Percentiles rank a stretch among this genome's conserved stretches.
These are phyloP conservation scores for Phytophthora tentaculata DNA, from an alignment of 352 stramenopile genomes.

Conservation along the genomic window DNA sequence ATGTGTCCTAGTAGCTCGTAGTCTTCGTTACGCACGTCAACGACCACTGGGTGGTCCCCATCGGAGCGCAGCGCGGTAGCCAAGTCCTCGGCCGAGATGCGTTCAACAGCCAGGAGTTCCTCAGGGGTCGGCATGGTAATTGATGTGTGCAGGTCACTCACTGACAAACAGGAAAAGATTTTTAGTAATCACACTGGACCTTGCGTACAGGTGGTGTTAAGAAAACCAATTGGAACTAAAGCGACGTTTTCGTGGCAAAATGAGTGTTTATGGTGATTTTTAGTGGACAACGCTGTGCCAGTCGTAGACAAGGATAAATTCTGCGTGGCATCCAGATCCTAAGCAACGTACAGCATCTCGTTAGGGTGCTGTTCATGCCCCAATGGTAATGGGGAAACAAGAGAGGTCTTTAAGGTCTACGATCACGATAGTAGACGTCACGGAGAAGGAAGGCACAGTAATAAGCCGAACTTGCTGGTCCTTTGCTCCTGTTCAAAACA, in stretches of 20 bases:
- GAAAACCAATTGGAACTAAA: no score
- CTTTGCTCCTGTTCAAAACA: slow-evolving; percentile 38
- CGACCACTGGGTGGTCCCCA: slow-evolving; percentile 12
- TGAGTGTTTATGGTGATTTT: no score
- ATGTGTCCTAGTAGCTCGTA: slow-evolving; percentile 42
- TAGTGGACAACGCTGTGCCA: background rate
- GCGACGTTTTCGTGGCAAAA: no score
- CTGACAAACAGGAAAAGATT: slow-evolving; percentile 5
- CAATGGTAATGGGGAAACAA: slow-evolving; percentile 69
- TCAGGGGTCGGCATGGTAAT: slow-evolving; percentile 27
- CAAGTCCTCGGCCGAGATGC: slow-evolving; percentile 36
- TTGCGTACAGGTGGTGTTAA: no score
- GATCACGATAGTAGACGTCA: slow-evolving; percentile 90
- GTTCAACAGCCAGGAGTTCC: slow-evolving; percentile 32
- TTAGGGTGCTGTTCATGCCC: slow-evolving; percentile 30
- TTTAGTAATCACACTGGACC: no score
- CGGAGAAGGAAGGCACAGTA: slow-evolving; percentile 90
- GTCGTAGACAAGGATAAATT: background rate
- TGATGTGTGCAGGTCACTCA: background rate
- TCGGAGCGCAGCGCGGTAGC: slow-evolving; percentile 23
- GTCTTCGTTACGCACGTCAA: slow-evolving; percentile 43
- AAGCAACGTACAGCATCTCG: no score
- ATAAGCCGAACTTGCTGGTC: slow-evolving; percentile 78
- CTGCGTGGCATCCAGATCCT: slow-evolving; percentile 8
- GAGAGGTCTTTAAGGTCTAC: slow-evolving; percentile 90